phyloP scores from a whole-genome alignment of 1,284 basidiomycete species.

The Melampsora americana region DNA sequence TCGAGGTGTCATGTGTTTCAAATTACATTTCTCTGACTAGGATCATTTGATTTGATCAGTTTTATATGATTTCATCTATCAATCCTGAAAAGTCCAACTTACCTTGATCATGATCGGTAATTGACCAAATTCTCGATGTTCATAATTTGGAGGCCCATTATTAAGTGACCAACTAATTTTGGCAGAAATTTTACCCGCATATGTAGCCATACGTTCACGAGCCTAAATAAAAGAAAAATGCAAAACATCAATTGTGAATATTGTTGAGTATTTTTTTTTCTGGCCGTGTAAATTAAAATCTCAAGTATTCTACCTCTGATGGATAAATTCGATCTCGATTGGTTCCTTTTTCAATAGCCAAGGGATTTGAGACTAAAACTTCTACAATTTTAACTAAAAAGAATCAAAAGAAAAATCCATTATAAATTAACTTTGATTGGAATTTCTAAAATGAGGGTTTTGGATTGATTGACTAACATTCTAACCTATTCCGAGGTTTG shows the following conservation, averaged over 20 bases:
- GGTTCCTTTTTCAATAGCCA: slow-evolving; percentile 80
- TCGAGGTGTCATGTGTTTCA: slow-evolving; percentile 76
- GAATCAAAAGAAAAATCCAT: too few relatives aligned
- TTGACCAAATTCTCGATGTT: slow-evolving; percentile 82
- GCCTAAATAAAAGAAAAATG: slow-evolving; percentile 61
- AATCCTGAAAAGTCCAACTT: slow-evolving; percentile 54
- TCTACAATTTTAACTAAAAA: slow-evolving; percentile 80
- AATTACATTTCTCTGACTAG: slow-evolving; percentile 89
- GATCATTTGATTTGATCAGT: neutral
- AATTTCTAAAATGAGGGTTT: too few relatives aligned
- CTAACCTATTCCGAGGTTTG: slow-evolving; percentile 53
- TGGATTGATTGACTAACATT: too few relatives aligned
- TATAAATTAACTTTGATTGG: slow-evolving; percentile 8
- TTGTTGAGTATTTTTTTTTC: neutral
- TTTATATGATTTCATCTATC: neutral
- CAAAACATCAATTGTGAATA: slow-evolving; percentile 47
- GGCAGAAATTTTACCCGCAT: slow-evolving; percentile 85
- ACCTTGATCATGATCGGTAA: slow-evolving; percentile 96
- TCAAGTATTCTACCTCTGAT: slow-evolving; percentile 64
- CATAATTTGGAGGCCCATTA: slow-evolving; percentile 67
- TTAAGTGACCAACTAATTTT: slow-evolving; percentile 85
- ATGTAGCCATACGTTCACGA: slow-evolving; percentile 85
- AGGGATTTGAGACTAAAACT: slow-evolving; percentile 77
- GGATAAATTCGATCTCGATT: slow-evolving; percentile 80
- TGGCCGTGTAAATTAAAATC: too few relatives aligned